Percentiles rank a stretch among this genome's conserved stretches.
Evolutionary conservation across 1,139 yeast species (phyloP).

Genomic region (Nakaseomyces delphensis): DNA sequence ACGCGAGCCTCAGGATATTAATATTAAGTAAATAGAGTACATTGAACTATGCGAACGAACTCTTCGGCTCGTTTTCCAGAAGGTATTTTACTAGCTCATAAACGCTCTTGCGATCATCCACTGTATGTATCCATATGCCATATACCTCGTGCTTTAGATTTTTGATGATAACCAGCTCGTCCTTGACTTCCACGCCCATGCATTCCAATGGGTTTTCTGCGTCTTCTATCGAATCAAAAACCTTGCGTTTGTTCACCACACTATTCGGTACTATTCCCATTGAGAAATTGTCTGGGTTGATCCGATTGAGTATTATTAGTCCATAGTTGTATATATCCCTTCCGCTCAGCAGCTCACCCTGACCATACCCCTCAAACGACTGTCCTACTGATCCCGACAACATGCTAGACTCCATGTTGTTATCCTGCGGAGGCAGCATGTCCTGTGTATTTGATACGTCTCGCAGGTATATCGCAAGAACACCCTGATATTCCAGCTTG

Average conservation of each 20-base stretch:
- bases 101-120: constrained; percentile 58
- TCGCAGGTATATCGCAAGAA: constrained; percentile 69
- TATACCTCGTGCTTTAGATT: constrained; percentile 69
- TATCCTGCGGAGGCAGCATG: constrained; percentile 14
- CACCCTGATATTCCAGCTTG: constrained; percentile 70
- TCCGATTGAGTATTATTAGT: constrained; percentile 64
- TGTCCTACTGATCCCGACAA: constrained; percentile 2
- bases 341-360: constrained; percentile 21
- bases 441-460: constrained; percentile 30
- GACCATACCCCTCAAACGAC: constrained; percentile 7
- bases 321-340: constrained; percentile 63
- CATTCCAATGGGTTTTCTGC: constrained; percentile 38
- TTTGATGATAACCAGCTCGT: constrained; percentile 70
- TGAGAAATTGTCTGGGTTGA: constrained; percentile 67
- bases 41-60: constrained; percentile 24
- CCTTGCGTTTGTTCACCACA: constrained; percentile 37
- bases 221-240: constrained; percentile 36
- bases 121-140: constrained; percentile 85
- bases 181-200: constrained; percentile 72
- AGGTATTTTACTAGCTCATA: constrained; percentile 45
- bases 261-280: constrained; percentile 65
- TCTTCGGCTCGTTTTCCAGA: constrained; percentile 30
- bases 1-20: neutral
- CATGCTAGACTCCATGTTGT: constrained; percentile 23
- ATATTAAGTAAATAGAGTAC: neutral